These are phyloP conservation scores for Lipomyces oligophaga DNA, from an alignment of 805 yeast species.

Conservation along the genomic window DNA sequence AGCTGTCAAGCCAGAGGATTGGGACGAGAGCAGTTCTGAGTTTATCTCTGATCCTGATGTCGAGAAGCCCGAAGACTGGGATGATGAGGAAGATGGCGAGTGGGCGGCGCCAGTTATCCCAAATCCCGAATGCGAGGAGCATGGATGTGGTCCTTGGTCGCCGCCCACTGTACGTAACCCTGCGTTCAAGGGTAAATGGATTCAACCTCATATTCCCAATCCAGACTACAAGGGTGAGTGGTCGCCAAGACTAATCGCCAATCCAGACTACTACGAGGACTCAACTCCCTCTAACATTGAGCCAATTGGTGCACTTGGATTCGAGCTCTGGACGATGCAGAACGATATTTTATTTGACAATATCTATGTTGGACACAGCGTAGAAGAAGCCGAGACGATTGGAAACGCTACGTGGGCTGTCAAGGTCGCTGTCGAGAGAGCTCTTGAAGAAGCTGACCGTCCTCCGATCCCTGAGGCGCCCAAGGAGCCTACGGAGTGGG, in stretches of 20 bases:
- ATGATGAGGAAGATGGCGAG: slow-evolving; percentile 83
- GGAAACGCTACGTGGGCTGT: slow-evolving; percentile 70
- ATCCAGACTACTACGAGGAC: slow-evolving; percentile 67
- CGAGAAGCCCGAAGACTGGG: slow-evolving; percentile 72
- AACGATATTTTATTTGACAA: slow-evolving; percentile 72
- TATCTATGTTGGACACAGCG: slow-evolving; percentile 77
- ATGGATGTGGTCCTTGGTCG: slow-evolving; percentile 80
- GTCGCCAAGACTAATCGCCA: slow-evolving; percentile 61
- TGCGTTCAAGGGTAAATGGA: slow-evolving; percentile 74
- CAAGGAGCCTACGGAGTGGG: slow-evolving; percentile 25
- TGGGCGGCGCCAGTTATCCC: slow-evolving; percentile 69
- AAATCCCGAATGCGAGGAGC: slow-evolving; percentile 66
- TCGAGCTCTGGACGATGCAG: slow-evolving; percentile 88
- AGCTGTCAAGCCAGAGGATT: slow-evolving; percentile 65
- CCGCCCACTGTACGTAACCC: slow-evolving; percentile 67
- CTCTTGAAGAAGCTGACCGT: slow-evolving; percentile 24
- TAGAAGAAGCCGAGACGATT: slow-evolving; percentile 76
- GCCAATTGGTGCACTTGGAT: slow-evolving; percentile 75
- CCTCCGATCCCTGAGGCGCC: slow-evolving; percentile 13
- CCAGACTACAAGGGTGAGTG: slow-evolving; percentile 80
- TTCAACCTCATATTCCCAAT: slow-evolving; percentile 60
- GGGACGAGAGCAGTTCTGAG: slow-evolving; percentile 65
- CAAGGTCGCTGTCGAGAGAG: slow-evolving; percentile 37
- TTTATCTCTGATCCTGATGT: slow-evolving; percentile 67
- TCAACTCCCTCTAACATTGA: slow-evolving; percentile 55